Evolutionary conservation across 257 asterid species (phyloP), one percentile per base, ranked within the genome.

Genomic region (Euphrasia confusa): DNA sequence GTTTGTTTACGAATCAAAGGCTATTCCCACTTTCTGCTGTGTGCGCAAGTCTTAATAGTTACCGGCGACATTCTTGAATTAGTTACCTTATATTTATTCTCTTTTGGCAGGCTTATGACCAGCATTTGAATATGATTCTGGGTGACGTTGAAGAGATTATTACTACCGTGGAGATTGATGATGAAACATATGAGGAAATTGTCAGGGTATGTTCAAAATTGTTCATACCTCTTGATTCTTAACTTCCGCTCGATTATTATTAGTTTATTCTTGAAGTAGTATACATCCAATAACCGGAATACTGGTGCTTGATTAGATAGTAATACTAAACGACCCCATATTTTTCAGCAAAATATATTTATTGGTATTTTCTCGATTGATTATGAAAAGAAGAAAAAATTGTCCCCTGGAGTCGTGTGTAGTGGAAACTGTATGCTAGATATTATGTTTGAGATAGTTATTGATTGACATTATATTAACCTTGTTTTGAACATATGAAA

Each of bases 161-260:
- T 65, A 93, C 97, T 7, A 89, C 95, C 2, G 81, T 87, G 58
- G 99, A 93, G 79, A 89, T 93, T 56, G 99, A 89, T 77, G 99
- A 89, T 72, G 99, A 93, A 79, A 93, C 99, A 0, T 89, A 93
- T 4, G 99, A 93, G 79, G 97, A 93, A 79, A 93, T 93, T 68
- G 95, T 93, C 71, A 80, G 96, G 96, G 99, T 93, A 80, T 64
- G 85, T 55, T 21, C 24, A 21, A 21, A 21, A 21, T 21, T 21
- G 24, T 21, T 40, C 37, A 32, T 17, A 39, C 42, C 4, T 44
- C 49, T 44, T 9, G 49, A 47, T 21, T 49, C 35, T 44, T 32
- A 10, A 18, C 32, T 37, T 55, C 35, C 47, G 1, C 11, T 10
- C 24, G 26, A 18, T 9, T 39, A 1, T 59, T 18, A 53, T 18